Percentiles rank a stretch among this genome's conserved stretches.
phyloP scores from a whole-genome alignment of 1,139 yeast genomes.

The Candida sp. region DNA sequence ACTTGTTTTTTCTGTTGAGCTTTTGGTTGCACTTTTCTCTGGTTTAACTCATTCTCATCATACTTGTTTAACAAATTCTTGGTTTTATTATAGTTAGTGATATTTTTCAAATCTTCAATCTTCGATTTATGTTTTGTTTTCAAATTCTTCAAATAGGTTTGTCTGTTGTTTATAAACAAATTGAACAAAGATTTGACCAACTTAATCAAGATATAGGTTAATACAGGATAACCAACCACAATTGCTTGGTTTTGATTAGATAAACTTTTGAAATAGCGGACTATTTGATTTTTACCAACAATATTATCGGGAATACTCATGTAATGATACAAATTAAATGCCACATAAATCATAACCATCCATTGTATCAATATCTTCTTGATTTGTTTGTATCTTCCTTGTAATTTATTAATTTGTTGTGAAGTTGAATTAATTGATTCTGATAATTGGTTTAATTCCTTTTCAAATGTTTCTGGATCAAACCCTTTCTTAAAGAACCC shows the following conservation, averaged over 20 bases:
- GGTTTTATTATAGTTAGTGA: conserved; percentile 77
- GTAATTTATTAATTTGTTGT: conserved; percentile 15
- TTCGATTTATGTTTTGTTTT: conserved; percentile 54
- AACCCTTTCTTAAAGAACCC: conserved; percentile 36
- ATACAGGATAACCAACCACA: conserved; percentile 27
- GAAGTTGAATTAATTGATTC: conserved; percentile 25
- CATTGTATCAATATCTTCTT: conserved; percentile 18
- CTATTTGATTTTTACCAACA: conserved; percentile 15
- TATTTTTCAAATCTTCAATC: conserved; percentile 71
- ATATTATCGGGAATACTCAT: conserved; percentile 17
- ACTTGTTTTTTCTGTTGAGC: conserved; percentile 1
- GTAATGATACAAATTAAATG: conserved; percentile 23
- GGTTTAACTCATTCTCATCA: conserved; percentile 25
- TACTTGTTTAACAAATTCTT: conserved; percentile 68
- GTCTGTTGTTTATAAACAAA: conserved; percentile 20
- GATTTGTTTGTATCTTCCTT: conserved; percentile 9
- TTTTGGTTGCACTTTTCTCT: conserved; percentile 3
- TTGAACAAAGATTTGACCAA: conserved; percentile 19
- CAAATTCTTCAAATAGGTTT: conserved; percentile 21
- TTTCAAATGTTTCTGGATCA: conserved; percentile 50
- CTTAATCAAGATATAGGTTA: conserved; percentile 16
- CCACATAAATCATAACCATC: conserved; percentile 27
- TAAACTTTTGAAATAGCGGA: conserved; percentile 5
- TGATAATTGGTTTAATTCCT: conserved; percentile 43
- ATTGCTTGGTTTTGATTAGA: conserved; percentile 12